These are phyloP conservation scores for Fusarium nanum DNA, from an alignment of 2,329 filamentous ascomycete species.

Conservation along the genomic window DNA sequence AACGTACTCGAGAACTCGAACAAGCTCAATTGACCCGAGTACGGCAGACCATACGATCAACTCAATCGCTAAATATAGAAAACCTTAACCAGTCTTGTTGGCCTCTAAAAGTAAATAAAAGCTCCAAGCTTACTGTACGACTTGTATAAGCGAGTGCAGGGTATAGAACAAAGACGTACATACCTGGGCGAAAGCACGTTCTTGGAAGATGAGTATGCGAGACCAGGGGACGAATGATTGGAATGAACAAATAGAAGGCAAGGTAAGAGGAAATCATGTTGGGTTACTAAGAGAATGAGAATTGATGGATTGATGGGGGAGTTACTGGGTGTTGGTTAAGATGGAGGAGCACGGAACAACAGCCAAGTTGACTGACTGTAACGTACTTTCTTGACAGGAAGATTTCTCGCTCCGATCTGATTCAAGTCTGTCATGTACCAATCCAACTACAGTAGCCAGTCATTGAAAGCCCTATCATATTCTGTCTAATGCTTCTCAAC, in stretches of 20 bases:
- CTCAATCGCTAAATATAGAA: fast-evolving
- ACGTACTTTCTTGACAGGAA: too few species aligned
- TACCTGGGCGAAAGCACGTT: neutral
- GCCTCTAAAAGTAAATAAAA: too few species aligned
- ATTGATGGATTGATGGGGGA: neutral
- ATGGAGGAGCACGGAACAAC: too few species aligned
- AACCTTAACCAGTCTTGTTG: neutral
- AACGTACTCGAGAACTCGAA: neutral
- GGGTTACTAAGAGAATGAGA: neutral
- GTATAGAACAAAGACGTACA: neutral
- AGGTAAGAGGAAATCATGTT: fast-evolving
- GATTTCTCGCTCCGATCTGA: too few species aligned
- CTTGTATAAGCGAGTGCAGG: fast-evolving
- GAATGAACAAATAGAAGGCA: fast-evolving
- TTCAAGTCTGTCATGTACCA: too few species aligned
- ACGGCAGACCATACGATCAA: neutral
- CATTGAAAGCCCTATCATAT: neutral
- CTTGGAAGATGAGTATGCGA: fast-evolving
- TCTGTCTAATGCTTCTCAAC: neutral
- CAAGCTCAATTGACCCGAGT: too few species aligned
- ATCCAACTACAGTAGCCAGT: too few species aligned
- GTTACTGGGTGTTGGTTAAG: neutral
- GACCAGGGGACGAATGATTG: neutral
- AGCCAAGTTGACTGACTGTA: too few species aligned
- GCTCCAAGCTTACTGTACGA: neutral